phyloP scores from a whole-genome alignment of 495 filamentous ascomycete species.

The Glutinoglossum americanum region DNA sequence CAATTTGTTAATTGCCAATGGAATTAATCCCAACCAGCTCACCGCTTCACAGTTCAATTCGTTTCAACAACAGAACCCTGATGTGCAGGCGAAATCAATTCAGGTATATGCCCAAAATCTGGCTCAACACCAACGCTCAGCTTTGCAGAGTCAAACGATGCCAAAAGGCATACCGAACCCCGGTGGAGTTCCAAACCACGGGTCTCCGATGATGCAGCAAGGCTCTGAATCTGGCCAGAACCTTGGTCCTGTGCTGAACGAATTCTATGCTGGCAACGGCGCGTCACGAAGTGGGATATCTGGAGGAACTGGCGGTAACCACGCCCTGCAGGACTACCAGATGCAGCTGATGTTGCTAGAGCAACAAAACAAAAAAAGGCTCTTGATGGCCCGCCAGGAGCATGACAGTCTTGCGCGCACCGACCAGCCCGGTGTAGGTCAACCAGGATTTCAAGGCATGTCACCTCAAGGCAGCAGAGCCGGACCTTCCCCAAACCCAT shows the following conservation, averaged over 20 bases:
- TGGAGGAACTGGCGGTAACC: conserved; percentile 44
- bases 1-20: conserved; percentile 49
- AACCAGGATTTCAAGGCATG: conserved; percentile 36
- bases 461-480: conserved; percentile 65
- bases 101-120: conserved; percentile 71
- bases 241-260: conserved; percentile 23
- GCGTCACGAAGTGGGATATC: background rate
- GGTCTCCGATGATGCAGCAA: conserved; percentile 56
- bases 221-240: conserved; percentile 18
- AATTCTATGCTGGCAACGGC: conserved; percentile 36
- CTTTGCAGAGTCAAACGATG: conserved; percentile 29
- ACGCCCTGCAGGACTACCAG: conserved; percentile 94
- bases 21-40: conserved; percentile 52
- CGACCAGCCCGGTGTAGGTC: conserved; percentile 31
- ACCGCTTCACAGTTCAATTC: conserved; percentile 57
- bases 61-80: conserved; percentile 36
- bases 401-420: conserved; percentile 54
- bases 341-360: conserved; percentile 98
- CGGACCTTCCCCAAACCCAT: conserved; percentile 73
- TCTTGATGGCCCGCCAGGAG: conserved; percentile 94
- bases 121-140: conserved; percentile 51
- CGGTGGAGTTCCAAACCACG: conserved; percentile 40
- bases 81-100: conserved; percentile 54
- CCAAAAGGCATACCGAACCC: conserved; percentile 42
- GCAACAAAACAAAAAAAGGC: conserved; percentile 92